A percentile compares a stretch with the other conserved stretches of the same genome.
Conservation (phyloP, 352 stramenopile species). For the Phytophthora fragariaefolia region DNA sequence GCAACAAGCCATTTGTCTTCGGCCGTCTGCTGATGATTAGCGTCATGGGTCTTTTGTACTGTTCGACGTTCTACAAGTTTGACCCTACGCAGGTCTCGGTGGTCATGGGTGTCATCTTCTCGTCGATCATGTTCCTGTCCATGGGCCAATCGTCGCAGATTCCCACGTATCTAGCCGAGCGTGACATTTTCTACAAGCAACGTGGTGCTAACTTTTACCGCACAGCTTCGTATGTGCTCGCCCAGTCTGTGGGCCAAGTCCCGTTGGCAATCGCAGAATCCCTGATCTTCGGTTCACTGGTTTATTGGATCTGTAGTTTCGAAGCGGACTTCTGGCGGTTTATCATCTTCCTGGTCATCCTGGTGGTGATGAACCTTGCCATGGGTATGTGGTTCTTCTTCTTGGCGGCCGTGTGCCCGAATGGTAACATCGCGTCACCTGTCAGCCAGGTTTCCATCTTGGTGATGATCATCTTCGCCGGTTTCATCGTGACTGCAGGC, state of each 20-base stretch:
- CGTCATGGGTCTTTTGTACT: slow-evolving; percentile 54
- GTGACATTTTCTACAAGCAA: too few relatives aligned
- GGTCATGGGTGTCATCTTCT: slow-evolving; percentile 85
- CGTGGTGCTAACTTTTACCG: slow-evolving; percentile 77
- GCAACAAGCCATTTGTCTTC: slow-evolving; percentile 55
- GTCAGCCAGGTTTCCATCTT: slow-evolving; percentile 50
- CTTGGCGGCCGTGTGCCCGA: slow-evolving; percentile 32
- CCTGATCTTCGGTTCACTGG: slow-evolving; percentile 76
- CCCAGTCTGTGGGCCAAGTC: slow-evolving; percentile 35
- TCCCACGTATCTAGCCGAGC: slow-evolving; percentile 68
- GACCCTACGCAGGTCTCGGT: slow-evolving; percentile 45
- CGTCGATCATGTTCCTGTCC: slow-evolving; percentile 78
- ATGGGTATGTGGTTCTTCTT: too few relatives aligned
- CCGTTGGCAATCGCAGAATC: slow-evolving; percentile 69
- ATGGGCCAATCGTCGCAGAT: slow-evolving; percentile 76
- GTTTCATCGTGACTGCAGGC: slow-evolving; percentile 52
- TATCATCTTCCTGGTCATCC: slow-evolving; percentile 48
- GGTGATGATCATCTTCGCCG: slow-evolving; percentile 54
- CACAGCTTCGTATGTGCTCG: slow-evolving; percentile 70
- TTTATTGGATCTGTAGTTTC: slow-evolving; percentile 88
- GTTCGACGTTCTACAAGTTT: slow-evolving; percentile 53
- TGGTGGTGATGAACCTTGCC: slow-evolving; percentile 56
- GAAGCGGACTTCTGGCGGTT: slow-evolving; percentile 36
- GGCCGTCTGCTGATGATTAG: slow-evolving; percentile 47
- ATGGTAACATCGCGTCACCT: slow-evolving; percentile 42